A percentile compares a stretch with the other conserved stretches of the same genome.
These are phyloP conservation scores for Plasmodiophora brassicae DNA, from an alignment of 208 protist species.

Conservation along the genomic window DNA sequence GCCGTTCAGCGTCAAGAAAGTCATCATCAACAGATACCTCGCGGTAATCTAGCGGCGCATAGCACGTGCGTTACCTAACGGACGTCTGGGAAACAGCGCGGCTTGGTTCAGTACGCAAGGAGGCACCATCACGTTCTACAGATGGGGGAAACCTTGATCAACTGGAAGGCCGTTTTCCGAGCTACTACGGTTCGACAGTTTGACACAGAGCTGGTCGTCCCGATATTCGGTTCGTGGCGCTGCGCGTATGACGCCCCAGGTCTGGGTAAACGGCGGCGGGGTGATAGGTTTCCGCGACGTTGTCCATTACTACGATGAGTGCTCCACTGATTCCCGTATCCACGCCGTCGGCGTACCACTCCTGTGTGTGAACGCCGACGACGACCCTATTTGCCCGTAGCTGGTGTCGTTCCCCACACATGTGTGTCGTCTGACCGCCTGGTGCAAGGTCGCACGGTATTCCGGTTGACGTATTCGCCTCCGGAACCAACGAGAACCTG, in stretches of 20 bases:
- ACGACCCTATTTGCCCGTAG: constrained; percentile 25
- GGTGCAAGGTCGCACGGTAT: not conserved
- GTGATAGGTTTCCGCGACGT: not conserved
- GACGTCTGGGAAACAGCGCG: too few species aligned
- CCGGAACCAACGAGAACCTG: not conserved
- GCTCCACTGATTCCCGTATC: not conserved
- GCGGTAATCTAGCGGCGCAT: not conserved
- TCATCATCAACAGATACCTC: not conserved
- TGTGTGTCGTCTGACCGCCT: not conserved
- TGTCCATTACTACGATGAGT: constrained; percentile 16
- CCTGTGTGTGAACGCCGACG: not conserved
- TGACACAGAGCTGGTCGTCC: not conserved
- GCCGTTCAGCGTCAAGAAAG: not conserved
- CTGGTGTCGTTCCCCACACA: not conserved
- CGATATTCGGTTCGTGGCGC: not conserved
- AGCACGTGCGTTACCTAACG: too few species aligned
- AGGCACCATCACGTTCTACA: not conserved
- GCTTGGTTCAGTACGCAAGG: not conserved
- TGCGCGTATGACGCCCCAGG: not conserved
- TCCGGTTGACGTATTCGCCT: not conserved
- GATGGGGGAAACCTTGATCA: not conserved
- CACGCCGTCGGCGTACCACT: not conserved
- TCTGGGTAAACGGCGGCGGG: not conserved
- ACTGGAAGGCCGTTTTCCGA: not conserved
- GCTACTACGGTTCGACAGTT: not conserved